Base-by-base conservation (phyloP, 2,329 filamentous ascomycete species). In the Aureobasidium melanogenum region DNA sequence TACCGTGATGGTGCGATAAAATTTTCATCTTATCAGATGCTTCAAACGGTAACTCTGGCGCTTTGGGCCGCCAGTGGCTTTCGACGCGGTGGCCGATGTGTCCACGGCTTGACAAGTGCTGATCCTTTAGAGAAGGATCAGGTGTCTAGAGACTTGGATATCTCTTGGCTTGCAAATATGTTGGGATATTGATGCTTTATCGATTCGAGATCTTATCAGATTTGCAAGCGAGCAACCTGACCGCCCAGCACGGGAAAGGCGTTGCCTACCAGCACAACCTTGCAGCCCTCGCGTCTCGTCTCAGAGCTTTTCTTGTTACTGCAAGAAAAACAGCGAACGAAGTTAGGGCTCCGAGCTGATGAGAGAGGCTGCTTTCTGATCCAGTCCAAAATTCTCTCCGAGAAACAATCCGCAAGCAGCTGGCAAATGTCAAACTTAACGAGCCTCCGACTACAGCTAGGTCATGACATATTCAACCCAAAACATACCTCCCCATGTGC, bases 1-100 rank as follows among this genome's bases (percentile, higher is more conserved):
- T 57, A 57, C 54, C 54, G 54, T 46, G 41, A 38, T 57, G 54
- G 54, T 47, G 5, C n/a, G 54, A 57, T 57, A 28, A 44, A 57
- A 26, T 47, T 57, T 30, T 57, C 54, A 57, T 57, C 54, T 57
- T 46, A 57, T 57, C 39, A 57, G 54, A 57, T 57, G 41, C 38
- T 44, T 22, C 36, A 44, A 44, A 56, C 38, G 38, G 38, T 44
- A 54, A 10, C 36, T 54, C 15, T 51, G 36, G 34, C 34, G 51
- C 38, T 41, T 28, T 54, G 52, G 19, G 38, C 52, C n/a, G 39
- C 24, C 1, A 7, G 52, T 56, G 52, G 52, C 52, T 56, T 54
- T 19, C 28, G 15, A 56, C 26, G 26, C 52, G 52, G 5, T 12
- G 19, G 12, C 12, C 32, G 15, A 17, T 43, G 28, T 19, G 24